Percentiles rank a stretch among this genome's conserved stretches.
phyloP scores from a whole-genome alignment of 257 asterid genomes.

The Verbena officinalis region DNA sequence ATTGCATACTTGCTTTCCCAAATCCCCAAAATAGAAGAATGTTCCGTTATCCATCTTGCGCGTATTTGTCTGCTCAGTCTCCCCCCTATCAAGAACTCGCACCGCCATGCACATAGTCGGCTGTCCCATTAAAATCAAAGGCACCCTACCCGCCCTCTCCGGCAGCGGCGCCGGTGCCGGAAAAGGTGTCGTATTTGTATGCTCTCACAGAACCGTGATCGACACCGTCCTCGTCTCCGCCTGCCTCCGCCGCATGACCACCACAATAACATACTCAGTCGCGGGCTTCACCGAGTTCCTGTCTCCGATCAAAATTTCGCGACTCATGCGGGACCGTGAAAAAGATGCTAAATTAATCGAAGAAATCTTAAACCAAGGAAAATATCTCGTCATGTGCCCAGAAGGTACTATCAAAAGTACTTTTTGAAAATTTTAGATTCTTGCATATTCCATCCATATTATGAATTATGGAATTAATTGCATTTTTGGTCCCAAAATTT shows the following conservation, averaged over 20 bases:
- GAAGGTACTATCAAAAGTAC: too few relatives aligned
- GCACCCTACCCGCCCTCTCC: slow-evolving; percentile 20
- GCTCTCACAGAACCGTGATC: slow-evolving; percentile 30
- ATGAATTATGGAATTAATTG: too few relatives aligned
- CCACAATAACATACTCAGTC: slow-evolving; percentile 35
- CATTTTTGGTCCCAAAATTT: too few relatives aligned
- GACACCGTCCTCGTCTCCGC: slow-evolving; percentile 30
- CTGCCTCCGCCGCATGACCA: slow-evolving; percentile 27
- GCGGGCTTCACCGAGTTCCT: slow-evolving; percentile 15
- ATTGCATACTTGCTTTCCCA: slow-evolving; percentile 58
- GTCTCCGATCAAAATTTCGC: slow-evolving; percentile 23
- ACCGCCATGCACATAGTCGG: neutral
- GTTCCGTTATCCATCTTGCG: slow-evolving; percentile 28
- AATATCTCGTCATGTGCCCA: slow-evolving; percentile 28
- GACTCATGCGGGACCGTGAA: slow-evolving; percentile 28
- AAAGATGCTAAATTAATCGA: slow-evolving; percentile 34
- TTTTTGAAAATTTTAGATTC: too few relatives aligned
- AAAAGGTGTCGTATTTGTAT: slow-evolving; percentile 30
- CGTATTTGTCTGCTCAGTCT: neutral
- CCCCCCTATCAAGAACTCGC: neutral
- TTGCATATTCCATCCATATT: too few relatives aligned
- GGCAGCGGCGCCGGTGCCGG: neutral
- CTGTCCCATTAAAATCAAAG: slow-evolving; percentile 22
- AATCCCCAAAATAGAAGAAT: slow-evolving; percentile 69
- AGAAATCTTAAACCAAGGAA: slow-evolving; percentile 6